phyloP scores from a whole-genome alignment of 2,329 filamentous ascomycete species.

The Venturia effusa region DNA sequence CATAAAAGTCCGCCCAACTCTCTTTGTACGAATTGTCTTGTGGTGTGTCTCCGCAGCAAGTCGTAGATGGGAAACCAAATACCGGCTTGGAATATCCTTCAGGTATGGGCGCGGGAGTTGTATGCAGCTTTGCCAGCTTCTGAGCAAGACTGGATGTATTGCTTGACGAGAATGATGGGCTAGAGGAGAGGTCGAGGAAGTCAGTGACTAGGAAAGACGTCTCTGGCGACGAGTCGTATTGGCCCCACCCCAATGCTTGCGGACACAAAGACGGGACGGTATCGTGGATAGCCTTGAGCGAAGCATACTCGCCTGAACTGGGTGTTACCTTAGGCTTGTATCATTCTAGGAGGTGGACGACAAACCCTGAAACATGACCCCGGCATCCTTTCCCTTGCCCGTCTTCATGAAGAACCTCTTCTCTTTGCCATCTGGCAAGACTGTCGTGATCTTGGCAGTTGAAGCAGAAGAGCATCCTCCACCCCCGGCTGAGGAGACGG shows the following conservation, averaged over 20 bases:
- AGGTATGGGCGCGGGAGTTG: slow-evolving; percentile 57
- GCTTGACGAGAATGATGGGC: slow-evolving; percentile 15
- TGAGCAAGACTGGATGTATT: slow-evolving; percentile 50
- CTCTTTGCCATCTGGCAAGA: slow-evolving; percentile 36
- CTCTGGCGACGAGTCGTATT: slow-evolving; percentile 36
- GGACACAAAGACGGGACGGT: slow-evolving; percentile 68
- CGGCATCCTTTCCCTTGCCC: slow-evolving; percentile 46
- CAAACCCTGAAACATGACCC: slow-evolving; percentile 58
- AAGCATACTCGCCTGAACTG: slow-evolving; percentile 61
- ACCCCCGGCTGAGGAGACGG: slow-evolving; percentile 50
- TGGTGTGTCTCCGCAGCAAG: slow-evolving; percentile 74
- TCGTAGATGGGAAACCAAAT: slow-evolving; percentile 77
- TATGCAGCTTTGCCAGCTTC: slow-evolving; percentile 72
- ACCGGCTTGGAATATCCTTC: slow-evolving; percentile 46
- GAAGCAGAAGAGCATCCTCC: slow-evolving; percentile 54
- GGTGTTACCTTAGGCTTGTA: neutral
- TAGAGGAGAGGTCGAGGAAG: slow-evolving; percentile 57
- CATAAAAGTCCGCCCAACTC: slow-evolving; percentile 81
- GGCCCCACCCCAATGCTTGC: slow-evolving; percentile 60
- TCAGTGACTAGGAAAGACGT: slow-evolving; percentile 57
- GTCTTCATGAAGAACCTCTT: slow-evolving; percentile 64
- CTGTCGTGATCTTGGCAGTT: slow-evolving; percentile 48
- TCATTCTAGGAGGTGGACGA: neutral
- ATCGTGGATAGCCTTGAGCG: slow-evolving; percentile 68
- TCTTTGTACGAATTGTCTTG: slow-evolving; percentile 66